A percentile compares a stretch with the other conserved stretches of the same genome.
Evolutionary conservation across 495 filamentous ascomycete species (phyloP).

Genomic region (Penicillium atrosanguineum): DNA sequence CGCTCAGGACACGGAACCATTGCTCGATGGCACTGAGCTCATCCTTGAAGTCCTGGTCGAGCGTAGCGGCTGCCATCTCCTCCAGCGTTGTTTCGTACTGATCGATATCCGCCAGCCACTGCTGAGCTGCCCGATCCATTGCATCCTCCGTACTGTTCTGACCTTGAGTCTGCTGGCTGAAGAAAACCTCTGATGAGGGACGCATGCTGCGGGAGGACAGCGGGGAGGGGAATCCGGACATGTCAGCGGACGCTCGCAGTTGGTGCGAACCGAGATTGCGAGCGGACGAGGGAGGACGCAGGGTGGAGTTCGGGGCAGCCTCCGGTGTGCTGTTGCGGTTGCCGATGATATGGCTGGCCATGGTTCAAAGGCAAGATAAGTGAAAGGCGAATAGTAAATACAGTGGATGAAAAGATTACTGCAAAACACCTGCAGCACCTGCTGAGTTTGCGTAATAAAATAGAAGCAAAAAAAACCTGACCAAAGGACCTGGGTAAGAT

Average conservation of each 20-base stretch:
- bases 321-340: constrained; percentile 99
- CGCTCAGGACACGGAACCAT: constrained; percentile 97
- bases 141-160: constrained; percentile 76
- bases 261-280: constrained; percentile 78
- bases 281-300: constrained; percentile 86
- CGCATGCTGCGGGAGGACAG: constrained; percentile 77
- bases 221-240: constrained; percentile 82
- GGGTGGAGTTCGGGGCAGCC: constrained; percentile 76
- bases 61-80: constrained; percentile 96
- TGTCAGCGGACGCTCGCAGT: constrained; percentile 92
- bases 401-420: constrained; percentile 43
- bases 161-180: constrained; percentile 65
- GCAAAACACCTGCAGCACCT: constrained; percentile 82
- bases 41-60: constrained; percentile 99
- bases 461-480: constrained; percentile 20
- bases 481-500: constrained; percentile 12
- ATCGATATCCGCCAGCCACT: constrained; percentile 98
- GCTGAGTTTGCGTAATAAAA: constrained; percentile 68
- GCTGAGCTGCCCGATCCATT: constrained; percentile 89
- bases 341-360: constrained; percentile 65
- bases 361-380: constrained; percentile 23
- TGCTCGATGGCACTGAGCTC: constrained; percentile 98
- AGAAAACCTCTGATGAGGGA: constrained; percentile 90
- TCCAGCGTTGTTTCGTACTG: constrained; percentile 96
- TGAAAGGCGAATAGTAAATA: constrained; percentile 38